Percentiles rank a stretch among this genome's conserved stretches.
These are phyloP conservation scores for Claviceps pusilla DNA, from an alignment of 2,329 filamentous ascomycete genomes.

Conservation along the genomic window DNA sequence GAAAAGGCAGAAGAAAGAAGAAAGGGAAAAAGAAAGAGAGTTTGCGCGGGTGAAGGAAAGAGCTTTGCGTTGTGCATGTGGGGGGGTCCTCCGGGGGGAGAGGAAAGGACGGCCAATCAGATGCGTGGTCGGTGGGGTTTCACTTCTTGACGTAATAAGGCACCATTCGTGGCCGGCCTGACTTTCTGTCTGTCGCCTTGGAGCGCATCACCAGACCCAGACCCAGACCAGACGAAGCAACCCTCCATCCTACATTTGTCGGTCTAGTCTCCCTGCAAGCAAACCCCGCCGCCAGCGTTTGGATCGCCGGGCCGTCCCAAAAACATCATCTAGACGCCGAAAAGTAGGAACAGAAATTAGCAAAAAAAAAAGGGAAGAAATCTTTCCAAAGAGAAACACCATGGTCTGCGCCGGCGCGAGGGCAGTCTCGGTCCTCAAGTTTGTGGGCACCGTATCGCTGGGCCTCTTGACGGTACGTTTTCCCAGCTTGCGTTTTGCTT, in stretches of 20 bases:
- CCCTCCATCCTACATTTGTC: not conserved
- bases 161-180: not conserved
- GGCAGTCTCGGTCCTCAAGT: slow-evolving; percentile 64
- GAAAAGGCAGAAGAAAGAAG: not conserved
- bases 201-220: not conserved
- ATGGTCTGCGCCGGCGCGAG: slow-evolving; percentile 47
- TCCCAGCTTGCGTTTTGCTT: not conserved
- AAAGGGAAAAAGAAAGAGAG: not conserved
- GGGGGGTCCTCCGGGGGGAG: not conserved
- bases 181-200: not conserved
- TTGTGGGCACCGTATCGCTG: slow-evolving; percentile 79
- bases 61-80: not conserved
- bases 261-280: not conserved
- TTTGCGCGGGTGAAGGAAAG: not conserved
- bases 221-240: not conserved
- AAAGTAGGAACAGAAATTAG: too few relatives aligned
- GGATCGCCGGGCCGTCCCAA: not conserved
- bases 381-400: slow-evolving; percentile 3
- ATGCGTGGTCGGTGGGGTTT: not conserved
- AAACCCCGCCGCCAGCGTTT: not conserved
- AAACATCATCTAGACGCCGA: not conserved
- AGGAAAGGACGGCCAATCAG: not conserved
- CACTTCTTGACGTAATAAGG: not conserved
- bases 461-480: slow-evolving; percentile 68
- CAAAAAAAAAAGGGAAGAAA: not conserved